phyloP scores from a whole-genome alignment of 2,329 filamentous ascomycete genomes.

The Scedosporium boydii region DNA sequence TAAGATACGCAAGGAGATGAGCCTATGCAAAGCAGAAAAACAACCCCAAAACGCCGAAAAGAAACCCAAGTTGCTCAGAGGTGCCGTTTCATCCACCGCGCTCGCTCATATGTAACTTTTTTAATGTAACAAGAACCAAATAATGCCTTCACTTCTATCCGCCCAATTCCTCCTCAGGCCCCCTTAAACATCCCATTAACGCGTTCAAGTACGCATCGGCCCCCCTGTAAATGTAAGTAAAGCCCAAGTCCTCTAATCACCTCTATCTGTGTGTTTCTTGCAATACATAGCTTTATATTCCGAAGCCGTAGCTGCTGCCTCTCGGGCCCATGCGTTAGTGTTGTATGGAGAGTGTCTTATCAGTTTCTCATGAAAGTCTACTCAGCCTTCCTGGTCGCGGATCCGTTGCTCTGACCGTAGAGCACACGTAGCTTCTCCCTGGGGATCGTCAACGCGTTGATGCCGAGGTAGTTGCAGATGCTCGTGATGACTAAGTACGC shows the following conservation, averaged over 20 bases:
- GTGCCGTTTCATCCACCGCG: not conserved
- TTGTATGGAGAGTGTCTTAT: not conserved
- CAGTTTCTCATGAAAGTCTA: not conserved
- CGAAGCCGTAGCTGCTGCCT: not conserved
- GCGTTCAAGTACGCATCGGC: not conserved
- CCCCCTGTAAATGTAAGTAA: too few species aligned
- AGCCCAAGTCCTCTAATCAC: too few species aligned
- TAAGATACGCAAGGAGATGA: not conserved
- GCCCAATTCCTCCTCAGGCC: not conserved
- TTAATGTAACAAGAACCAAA: not conserved
- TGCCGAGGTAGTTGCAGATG: slow-evolving; percentile 86
- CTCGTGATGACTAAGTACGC: slow-evolving; percentile 81
- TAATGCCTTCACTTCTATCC: not conserved
- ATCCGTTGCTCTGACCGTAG: slow-evolving; percentile 16
- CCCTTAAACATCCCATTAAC: not conserved
- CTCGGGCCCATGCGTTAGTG: not conserved
- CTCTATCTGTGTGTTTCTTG: too few species aligned
- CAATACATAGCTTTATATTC: not conserved
- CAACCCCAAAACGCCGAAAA: not conserved
- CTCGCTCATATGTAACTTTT: not conserved
- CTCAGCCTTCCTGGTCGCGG: slow-evolving; percentile 2
- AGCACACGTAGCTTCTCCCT: slow-evolving; percentile 49
- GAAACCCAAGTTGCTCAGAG: not conserved
- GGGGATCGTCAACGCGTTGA: slow-evolving; percentile 87
- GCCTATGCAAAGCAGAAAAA: not conserved